Evolutionary conservation across 345 rosid genomes (phyloP).

Genomic region (Lepidium sativum): DNA sequence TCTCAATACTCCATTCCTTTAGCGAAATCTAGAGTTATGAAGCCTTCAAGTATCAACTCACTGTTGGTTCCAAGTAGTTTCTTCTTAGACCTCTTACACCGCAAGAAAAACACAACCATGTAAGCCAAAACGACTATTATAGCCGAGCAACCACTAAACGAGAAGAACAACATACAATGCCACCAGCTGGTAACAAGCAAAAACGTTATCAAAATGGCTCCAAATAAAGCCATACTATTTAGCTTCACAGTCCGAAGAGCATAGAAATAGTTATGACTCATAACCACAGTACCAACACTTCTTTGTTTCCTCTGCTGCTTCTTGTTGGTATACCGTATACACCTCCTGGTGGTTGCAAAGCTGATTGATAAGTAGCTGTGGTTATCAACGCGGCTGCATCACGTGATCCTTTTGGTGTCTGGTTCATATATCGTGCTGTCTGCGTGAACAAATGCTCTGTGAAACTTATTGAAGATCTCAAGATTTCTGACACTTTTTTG

Average conservation of each 20-base stretch:
- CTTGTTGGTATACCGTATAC: constrained; percentile 21
- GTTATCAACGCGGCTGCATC: constrained; percentile 22
- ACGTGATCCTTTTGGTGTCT: constrained; percentile 14
- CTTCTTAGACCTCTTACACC: constrained; percentile 16
- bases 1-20: not conserved
- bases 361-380: constrained; percentile 27
- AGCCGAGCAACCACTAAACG: not conserved
- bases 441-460: not conserved
- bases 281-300: constrained; percentile 15
- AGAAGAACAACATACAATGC: constrained; percentile 10
- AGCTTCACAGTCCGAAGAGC: constrained; percentile 2
- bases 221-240: constrained; percentile 14
- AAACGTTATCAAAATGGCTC: constrained; percentile 1
- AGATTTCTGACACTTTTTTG: not conserved
- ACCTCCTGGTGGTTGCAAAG: constrained; percentile 29
- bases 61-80: constrained; percentile 13
- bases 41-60: constrained; percentile 18
- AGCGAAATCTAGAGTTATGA: constrained; percentile 8
- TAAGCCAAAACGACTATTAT: not conserved
- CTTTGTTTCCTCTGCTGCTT: not conserved
- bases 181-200: constrained; percentile 21
- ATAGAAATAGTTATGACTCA: constrained; percentile 1
- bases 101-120: constrained; percentile 3
- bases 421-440: not conserved
- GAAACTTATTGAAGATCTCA: not conserved